phyloP scores from a whole-genome alignment of 176 grass and related monocot genomes.

The Eleusine coracana region DNA sequence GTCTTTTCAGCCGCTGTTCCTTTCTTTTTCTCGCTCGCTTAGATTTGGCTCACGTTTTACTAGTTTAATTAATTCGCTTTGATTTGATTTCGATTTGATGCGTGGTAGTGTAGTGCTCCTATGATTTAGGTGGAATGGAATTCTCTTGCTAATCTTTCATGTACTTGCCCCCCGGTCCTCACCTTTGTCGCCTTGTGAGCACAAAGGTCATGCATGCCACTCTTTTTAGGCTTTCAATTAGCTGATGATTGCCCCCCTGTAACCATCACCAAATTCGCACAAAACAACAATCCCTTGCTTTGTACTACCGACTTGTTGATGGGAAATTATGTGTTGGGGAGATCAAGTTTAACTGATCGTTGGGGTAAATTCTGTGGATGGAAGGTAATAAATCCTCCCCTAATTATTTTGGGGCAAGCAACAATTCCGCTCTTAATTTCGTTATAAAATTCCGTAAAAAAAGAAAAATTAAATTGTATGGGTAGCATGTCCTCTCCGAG shows the following conservation, averaged over 20 bases:
- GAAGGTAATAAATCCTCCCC: neutral
- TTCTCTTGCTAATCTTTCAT: conserved; percentile 15
- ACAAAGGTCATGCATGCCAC: conserved; percentile 11
- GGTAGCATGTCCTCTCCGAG: conserved; percentile 7
- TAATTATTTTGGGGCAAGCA: neutral
- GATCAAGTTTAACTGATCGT: neutral
- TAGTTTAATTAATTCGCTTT: no score
- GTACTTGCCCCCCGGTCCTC: conserved; percentile 33
- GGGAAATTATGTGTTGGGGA: neutral
- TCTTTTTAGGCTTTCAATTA: conserved; percentile 2
- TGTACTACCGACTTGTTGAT: neutral
- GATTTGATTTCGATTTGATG: conserved; percentile 13
- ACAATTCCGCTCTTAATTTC: neutral
- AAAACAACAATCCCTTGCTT: conserved; percentile 12
- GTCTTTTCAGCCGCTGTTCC: conserved; percentile 41
- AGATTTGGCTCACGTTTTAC: conserved; percentile 37
- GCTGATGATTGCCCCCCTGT: conserved; percentile 22
- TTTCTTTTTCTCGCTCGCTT: neutral
- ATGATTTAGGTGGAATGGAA: neutral
- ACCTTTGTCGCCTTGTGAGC: conserved; percentile 42
- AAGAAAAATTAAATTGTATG: neutral
- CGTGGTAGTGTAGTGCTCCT: neutral
- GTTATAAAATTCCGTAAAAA: neutral
- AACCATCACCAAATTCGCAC: conserved; percentile 25
- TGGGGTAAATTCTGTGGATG: conserved; percentile 13